A percentile compares a stretch with the other conserved stretches of the same genome.
Evolutionary conservation across 306 rosid species (phyloP).

Genomic region (Purshia tridentata): DNA sequence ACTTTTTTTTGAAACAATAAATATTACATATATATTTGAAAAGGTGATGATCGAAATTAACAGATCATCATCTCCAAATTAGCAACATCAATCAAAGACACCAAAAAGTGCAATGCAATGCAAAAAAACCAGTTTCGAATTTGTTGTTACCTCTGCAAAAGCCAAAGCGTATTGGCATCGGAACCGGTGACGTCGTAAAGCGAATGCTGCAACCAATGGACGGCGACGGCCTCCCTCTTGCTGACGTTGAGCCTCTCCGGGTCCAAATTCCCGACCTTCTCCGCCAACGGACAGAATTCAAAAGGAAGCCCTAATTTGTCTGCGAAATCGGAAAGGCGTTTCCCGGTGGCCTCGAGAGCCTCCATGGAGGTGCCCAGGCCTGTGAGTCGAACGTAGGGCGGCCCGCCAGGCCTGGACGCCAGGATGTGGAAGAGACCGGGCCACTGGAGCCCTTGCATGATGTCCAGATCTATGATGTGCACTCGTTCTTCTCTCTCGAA

Average conservation of each 20-base stretch:
- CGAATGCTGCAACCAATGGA: slow-evolving; percentile 97
- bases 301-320: slow-evolving; percentile 86
- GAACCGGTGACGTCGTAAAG: slow-evolving; percentile 96
- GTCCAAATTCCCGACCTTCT: slow-evolving; percentile 81
- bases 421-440: slow-evolving; percentile 91
- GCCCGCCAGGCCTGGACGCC: slow-evolving; percentile 91
- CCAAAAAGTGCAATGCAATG: slow-evolving; percentile 3
- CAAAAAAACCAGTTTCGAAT: neutral
- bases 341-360: slow-evolving; percentile 87
- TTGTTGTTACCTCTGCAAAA: slow-evolving; percentile 72
- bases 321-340: slow-evolving; percentile 81
- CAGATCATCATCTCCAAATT: neutral
- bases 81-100: slow-evolving; percentile 16
- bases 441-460: slow-evolving; percentile 99
- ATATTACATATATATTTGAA: too few species aligned
- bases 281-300: slow-evolving; percentile 83
- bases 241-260: slow-evolving; percentile 66
- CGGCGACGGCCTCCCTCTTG: slow-evolving; percentile 94
- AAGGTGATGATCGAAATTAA: too few species aligned
- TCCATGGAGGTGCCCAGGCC: slow-evolving; percentile 90
- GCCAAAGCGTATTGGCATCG: slow-evolving; percentile 85
- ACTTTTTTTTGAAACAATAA: too few species aligned
- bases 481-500: slow-evolving; percentile 89
- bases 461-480: slow-evolving; percentile 89
- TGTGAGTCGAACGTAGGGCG: slow-evolving; percentile 82